A percentile compares a stretch with the other conserved stretches of the same genome.
Conservation (phyloP, 371 early-diverging fungal genomes). For the Apophysomyces sp. region DNA sequence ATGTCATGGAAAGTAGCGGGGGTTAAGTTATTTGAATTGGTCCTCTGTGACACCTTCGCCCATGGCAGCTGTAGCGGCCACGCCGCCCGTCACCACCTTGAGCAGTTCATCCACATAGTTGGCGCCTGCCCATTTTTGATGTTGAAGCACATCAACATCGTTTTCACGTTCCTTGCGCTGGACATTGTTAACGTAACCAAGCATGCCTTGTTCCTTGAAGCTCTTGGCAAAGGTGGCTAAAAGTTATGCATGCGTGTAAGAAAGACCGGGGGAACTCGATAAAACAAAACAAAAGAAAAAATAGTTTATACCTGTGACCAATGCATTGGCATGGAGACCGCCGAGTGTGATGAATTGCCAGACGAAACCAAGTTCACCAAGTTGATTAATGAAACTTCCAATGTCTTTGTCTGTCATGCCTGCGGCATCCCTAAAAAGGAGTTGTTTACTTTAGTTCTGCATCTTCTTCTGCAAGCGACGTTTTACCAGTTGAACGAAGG, state of each 20-base stretch:
- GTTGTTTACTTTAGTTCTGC: background rate
- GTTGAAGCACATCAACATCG: conserved; percentile 92
- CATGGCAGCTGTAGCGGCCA: conserved; percentile 97
- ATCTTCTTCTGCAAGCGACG: background rate
- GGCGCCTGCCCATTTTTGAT: conserved; percentile 99
- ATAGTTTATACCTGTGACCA: conserved; percentile 53
- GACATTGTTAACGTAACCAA: conserved; percentile 91
- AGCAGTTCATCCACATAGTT: conserved; percentile 93
- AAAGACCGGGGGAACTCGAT: no score
- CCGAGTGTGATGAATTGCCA: conserved; percentile 99
- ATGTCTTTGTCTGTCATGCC: conserved; percentile 93
- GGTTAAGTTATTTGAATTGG: conserved; percentile 56
- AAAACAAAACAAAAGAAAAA: no score
- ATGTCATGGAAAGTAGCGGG: background rate
- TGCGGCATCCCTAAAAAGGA: conserved; percentile 65
- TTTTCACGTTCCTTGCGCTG: conserved; percentile 93
- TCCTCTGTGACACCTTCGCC: conserved; percentile 89
- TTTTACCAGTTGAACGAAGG: conserved; percentile 99
- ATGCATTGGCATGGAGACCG: conserved; percentile 95
- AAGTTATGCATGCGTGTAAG: no score
- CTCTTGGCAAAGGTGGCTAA: conserved; percentile 89
- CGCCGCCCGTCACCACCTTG: conserved; percentile 92
- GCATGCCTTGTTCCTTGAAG: conserved; percentile 91
- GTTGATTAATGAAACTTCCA: conserved; percentile 73
- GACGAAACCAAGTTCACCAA: conserved; percentile 89